phyloP scores from a whole-genome alignment of 306 rosid genomes.

The Hippophae rhamnoides region DNA sequence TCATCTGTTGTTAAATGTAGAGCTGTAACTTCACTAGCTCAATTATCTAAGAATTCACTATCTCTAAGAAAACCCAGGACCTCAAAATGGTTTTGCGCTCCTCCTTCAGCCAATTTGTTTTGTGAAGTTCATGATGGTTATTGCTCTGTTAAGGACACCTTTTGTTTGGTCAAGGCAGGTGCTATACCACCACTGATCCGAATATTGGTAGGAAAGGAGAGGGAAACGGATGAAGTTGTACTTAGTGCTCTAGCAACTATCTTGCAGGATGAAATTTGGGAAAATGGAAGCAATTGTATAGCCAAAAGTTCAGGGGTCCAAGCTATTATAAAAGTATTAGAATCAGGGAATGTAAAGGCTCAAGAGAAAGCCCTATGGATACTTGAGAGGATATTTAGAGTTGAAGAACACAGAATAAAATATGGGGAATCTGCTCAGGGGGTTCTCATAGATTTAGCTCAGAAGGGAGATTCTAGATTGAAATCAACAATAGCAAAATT shows the following conservation, averaged over 20 bases:
- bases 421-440: conserved; percentile 66
- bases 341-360: conserved; percentile 43
- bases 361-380: conserved; percentile 81
- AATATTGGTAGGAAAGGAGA: conserved; percentile 51
- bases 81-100: conserved; percentile 59
- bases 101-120: conserved; percentile 36
- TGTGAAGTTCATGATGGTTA: conserved; percentile 72
- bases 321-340: conserved; percentile 45
- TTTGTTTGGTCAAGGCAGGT: conserved; percentile 71
- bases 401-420: conserved; percentile 43
- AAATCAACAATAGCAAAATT: conserved; percentile 63
- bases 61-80: conserved; percentile 44
- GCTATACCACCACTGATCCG: conserved; percentile 56
- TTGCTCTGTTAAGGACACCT: conserved; percentile 57
- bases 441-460: conserved; percentile 77
- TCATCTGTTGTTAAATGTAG: conserved; percentile 43
- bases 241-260: conserved; percentile 64
- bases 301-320: conserved; percentile 50
- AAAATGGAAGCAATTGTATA: conserved; percentile 57
- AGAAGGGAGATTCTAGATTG: conserved; percentile 58
- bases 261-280: conserved; percentile 65
- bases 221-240: conserved; percentile 64
- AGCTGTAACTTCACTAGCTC: conserved; percentile 78
- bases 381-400: conserved; percentile 65
- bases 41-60: conserved; percentile 61